These are phyloP conservation scores for Mortierella sp. DNA, from an alignment of 371 early-diverging fungal genomes.

Conservation along the genomic window DNA sequence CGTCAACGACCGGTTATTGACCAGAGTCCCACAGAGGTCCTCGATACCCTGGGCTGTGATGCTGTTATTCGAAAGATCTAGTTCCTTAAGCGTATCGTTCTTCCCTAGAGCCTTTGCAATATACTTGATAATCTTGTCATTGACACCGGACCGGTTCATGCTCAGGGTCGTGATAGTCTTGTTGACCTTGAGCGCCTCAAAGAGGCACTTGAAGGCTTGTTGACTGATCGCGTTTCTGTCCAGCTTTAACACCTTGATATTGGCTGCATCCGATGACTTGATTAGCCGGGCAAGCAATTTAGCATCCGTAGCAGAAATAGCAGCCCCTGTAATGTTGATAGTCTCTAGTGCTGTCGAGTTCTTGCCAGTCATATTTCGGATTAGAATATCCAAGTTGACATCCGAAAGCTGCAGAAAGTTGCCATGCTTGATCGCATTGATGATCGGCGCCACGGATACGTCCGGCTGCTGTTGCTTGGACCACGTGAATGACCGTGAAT, in stretches of 20 bases:
- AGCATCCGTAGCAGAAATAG: slow-evolving; percentile 33
- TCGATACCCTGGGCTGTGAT: slow-evolving; percentile 37
- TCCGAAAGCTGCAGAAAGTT: slow-evolving; percentile 42
- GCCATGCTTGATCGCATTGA: slow-evolving; percentile 30
- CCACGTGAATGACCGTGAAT: background rate
- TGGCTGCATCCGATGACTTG: slow-evolving; percentile 27
- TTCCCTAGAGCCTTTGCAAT: slow-evolving; percentile 31
- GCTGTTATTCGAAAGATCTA: slow-evolving; percentile 49
- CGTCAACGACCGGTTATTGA: slow-evolving; percentile 24
- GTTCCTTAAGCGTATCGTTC: slow-evolving; percentile 23
- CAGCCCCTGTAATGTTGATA: slow-evolving; percentile 15
- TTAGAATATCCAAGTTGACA: slow-evolving; percentile 19
- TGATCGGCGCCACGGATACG: slow-evolving; percentile 17
- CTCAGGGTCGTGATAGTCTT: slow-evolving; percentile 26
- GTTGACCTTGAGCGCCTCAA: slow-evolving; percentile 34
- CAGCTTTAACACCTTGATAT: slow-evolving; percentile 35
- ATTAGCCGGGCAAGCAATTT: slow-evolving; percentile 27
- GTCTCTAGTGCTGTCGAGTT: slow-evolving; percentile 32
- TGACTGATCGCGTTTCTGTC: slow-evolving; percentile 37
- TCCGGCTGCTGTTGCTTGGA: background rate
- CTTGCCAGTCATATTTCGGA: slow-evolving; percentile 25
- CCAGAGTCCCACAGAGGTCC: slow-evolving; percentile 18
- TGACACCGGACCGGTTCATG: slow-evolving; percentile 26
- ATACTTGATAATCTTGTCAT: slow-evolving; percentile 39
- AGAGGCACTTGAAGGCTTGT: slow-evolving; percentile 28